phyloP scores from a whole-genome alignment of 1,284 basidiomycete species.

The Papiliotrema fonsecae region DNA sequence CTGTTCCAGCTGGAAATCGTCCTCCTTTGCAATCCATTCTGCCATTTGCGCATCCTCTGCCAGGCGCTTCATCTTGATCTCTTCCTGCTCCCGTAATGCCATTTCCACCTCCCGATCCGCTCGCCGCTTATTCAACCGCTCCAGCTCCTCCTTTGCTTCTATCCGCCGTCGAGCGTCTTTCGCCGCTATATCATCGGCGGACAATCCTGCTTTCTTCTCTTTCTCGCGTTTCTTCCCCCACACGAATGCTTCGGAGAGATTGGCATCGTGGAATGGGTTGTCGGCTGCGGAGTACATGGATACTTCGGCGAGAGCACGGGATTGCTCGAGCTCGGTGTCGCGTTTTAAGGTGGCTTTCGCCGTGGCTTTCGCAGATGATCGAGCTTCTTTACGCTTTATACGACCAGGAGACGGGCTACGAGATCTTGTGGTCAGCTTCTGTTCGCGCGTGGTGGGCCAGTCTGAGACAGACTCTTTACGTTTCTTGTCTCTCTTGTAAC shows the following conservation, averaged over 20 bases:
- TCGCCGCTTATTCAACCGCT: constrained; percentile 79
- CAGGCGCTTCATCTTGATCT: constrained; percentile 75
- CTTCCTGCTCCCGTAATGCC: constrained; percentile 84
- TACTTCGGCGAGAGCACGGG: constrained; percentile 71
- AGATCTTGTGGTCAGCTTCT: constrained; percentile 22
- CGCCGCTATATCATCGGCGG: constrained; percentile 69
- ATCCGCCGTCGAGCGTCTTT: constrained; percentile 74
- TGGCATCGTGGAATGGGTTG: constrained; percentile 96
- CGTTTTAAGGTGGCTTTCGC: constrained; percentile 77
- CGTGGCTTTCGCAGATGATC: constrained; percentile 67
- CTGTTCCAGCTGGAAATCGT: constrained; percentile 94
- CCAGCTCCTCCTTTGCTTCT: constrained; percentile 93
- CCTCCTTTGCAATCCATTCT: constrained; percentile 96
- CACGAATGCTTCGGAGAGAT: constrained; percentile 87
- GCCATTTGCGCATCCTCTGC: constrained; percentile 96
- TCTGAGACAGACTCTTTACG: constrained; percentile 28
- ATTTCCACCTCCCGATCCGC: constrained; percentile 89
- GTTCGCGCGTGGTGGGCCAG: not conserved
- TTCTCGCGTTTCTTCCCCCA: constrained; percentile 99
- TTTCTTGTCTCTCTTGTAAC: constrained; percentile 20
- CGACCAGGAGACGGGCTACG: constrained; percentile 37
- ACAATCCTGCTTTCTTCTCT: constrained; percentile 82
- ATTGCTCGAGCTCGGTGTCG: constrained; percentile 76
- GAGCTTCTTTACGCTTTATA: constrained; percentile 62
- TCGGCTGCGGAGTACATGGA: constrained; percentile 87